Evolutionary conservation across 129 eudicot species (phyloP).

Genomic region (Daucus carota): DH1_v3.0 NC_030384.2:36977001-36977500

Average conservation of each 20-base stretch:
- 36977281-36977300: not conserved
- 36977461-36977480: slow-evolving; percentile 72
- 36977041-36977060: not conserved
- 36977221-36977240: not conserved
- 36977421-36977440: slow-evolving; percentile 99
- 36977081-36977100: not conserved
- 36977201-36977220: not conserved
- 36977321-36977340: not conserved
- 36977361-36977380: slow-evolving; percentile 93
- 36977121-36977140: not conserved
- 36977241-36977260: not conserved
- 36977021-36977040: not conserved
- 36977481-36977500: slow-evolving; percentile 97
- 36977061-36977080: not conserved
- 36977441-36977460: slow-evolving; percentile 98
- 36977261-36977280: not conserved
- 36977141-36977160: not conserved
- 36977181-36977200: not conserved
- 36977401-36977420: slow-evolving; percentile 88
- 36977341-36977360: slow-evolving; percentile 18
- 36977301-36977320: not conserved
- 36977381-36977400: slow-evolving; percentile 67
- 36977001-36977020: not conserved
- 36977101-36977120: not conserved
- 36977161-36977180: not conserved